Evolutionary conservation across 352 stramenopile species (phyloP), one percentile per base, ranked within the genome.

Genomic region (Bremia lactucae): DNA sequence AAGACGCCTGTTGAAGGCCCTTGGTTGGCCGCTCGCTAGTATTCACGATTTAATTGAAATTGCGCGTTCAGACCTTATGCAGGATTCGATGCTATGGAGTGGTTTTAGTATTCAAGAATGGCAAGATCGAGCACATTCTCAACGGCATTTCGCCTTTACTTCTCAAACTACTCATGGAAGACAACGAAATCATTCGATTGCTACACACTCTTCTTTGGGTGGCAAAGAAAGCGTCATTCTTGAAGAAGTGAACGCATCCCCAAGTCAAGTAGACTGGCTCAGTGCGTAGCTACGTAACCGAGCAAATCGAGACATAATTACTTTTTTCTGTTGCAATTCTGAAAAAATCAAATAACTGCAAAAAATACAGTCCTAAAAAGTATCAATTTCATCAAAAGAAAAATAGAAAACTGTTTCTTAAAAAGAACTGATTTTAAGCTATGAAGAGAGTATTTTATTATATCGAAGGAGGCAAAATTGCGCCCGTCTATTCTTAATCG

Each of bases 71-170:
- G 46, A 56, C 4, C 44, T 73, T 9, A 2, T 29, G 9, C 42
- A 19, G 0, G 58, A 81, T 22, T 40, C 39, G 2, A 24, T 68
- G 15, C 48, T 80, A 4, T 76, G 58, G 57, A 64, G 19, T n/a
- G 68, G 62, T 25, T 67, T 68, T 5, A 75, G 69, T 19, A 46
- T 43, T 10, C 40, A 54, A 1, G 62, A 72, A 40, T 83, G 72
- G 72, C 31, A 33, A 11, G 36, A 47, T 6, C 59, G 69, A 21
- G 44, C 49, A 5, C 11, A 34, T 40, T 19, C 13, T 2, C 31
- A 29, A 16, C 15, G 36, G 20, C 25, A 35, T 6, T 35, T 2
- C 22, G 4, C 36, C 15, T 31, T 1, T 31, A 25, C 10, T 9
- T 18, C 6, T 22, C 34, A 36, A 6, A 19, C 15, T 4, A 33